Base-by-base conservation (phyloP, 2,329 filamentous ascomycete genomes). In the Aspergillus cejpii region DNA sequence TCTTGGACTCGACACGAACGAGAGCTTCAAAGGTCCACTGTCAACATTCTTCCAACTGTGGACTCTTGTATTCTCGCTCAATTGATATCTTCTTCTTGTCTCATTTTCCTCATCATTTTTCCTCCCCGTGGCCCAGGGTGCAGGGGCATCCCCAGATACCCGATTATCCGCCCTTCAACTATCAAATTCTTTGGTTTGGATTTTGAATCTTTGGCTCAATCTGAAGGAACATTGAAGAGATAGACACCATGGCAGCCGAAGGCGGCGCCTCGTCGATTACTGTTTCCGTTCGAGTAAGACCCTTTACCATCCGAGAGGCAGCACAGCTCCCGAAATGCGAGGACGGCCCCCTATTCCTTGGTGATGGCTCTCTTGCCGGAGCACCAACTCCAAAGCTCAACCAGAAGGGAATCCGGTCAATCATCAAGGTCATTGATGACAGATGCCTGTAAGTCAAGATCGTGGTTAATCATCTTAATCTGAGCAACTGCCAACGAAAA, bases 371-470 rank as follows among this genome's bases (percentile, higher is more conserved):
- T 14, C 76, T 98, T 45, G 92, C 92, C n/a, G 85, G 81, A 37
- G 83, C 79, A 11, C 89, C 91, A 0, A 79, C 87, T 1, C 90
- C 90, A 0, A 94, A 91, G 63, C 77, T 95, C 24, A 81, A 84
- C 49, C 82, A 87, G 57, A 89, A 90, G 60, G 92, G 94, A 6
- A 82, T 98, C 45, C 79, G 90, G 58, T 83, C 87, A 1, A 89
- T 98, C 42, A 86, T 98, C 70, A 97, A 96, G 69, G 90, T 98
- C 15, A 79, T 98, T 42, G 94, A 98, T 63, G 90, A 96, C 64
- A 86, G 87, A 61, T 97, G 92, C 73, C 73, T 98, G 92, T 97
- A 78, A 57, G 87, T 76, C 41, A 37, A 44, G 23, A 20, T 6
- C 11, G 15, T 20, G 10, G 10, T 11, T 12, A 15, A 34, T 5